Conservation (phyloP, 805 yeast species). For the Suhomyces sp. region DNA sequence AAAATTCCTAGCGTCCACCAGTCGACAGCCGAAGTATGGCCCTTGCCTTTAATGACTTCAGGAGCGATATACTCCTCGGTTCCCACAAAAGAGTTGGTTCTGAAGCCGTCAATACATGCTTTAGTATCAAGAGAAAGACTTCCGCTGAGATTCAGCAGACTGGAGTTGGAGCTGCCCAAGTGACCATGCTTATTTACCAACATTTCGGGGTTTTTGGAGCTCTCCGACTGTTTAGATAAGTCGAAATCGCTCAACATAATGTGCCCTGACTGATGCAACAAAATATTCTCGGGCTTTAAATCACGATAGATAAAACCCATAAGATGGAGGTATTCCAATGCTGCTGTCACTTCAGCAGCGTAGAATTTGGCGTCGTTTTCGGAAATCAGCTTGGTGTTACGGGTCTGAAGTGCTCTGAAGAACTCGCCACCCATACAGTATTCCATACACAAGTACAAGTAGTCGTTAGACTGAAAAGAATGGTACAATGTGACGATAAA, state of each 20-base stretch:
- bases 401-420: constrained; percentile 90
- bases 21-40: constrained; percentile 97
- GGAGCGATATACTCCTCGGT: constrained; percentile 99
- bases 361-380: constrained; percentile 91
- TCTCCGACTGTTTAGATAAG: constrained; percentile 81
- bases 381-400: constrained; percentile 77
- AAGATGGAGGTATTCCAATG: constrained; percentile 88
- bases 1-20: constrained; percentile 99
- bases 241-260: constrained; percentile 97
- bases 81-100: constrained; percentile 97
- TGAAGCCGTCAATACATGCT: constrained; percentile 90
- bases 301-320: constrained; percentile 98
- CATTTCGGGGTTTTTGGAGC: constrained; percentile 73
- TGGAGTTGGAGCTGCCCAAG: constrained; percentile 14
- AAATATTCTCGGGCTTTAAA: constrained; percentile 91
- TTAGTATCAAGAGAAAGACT: constrained; percentile 82
- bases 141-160: constrained; percentile 32
- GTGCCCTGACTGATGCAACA: constrained; percentile 95
- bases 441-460: constrained; percentile 93
- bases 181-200: constrained; percentile 30
- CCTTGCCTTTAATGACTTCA: constrained; percentile 94
- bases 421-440: constrained; percentile 99
- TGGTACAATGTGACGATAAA: constrained; percentile 95
- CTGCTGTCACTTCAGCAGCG: constrained; percentile 96
- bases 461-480: constrained; percentile 92